phyloP scores from a whole-genome alignment of 1,284 basidiomycete genomes.

The Paramarasmius palmivorus region DNA sequence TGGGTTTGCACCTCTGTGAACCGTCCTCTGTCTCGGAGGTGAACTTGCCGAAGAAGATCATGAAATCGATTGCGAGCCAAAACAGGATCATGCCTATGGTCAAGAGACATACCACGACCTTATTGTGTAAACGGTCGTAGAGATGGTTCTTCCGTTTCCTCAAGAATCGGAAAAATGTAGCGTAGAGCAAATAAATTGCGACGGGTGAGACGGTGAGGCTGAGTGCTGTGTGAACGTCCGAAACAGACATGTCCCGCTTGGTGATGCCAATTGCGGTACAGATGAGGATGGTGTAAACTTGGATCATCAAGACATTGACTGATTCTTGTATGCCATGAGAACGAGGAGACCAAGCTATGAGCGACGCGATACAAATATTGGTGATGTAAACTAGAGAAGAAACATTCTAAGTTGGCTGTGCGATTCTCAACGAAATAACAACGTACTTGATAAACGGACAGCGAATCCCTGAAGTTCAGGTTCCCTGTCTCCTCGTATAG shows the following conservation, averaged over 20 bases:
- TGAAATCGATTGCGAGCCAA: constrained; percentile 3
- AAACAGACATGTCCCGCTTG: constrained; percentile 6
- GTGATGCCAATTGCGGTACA: constrained; percentile 10
- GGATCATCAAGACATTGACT: constrained; percentile 18
- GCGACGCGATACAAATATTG: too few species aligned
- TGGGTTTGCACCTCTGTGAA: constrained; percentile 2
- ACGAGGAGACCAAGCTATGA: constrained; percentile 5
- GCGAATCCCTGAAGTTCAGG: constrained; percentile 4
- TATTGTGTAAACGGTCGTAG: constrained; percentile 6
- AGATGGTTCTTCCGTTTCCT: constrained; percentile 6
- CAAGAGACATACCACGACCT: not conserved
- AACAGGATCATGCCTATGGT: constrained; percentile 6
- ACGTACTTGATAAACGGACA: constrained; percentile 1
- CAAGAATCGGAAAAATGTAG: constrained; percentile 3
- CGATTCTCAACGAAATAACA: too few species aligned
- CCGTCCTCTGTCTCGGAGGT: too few species aligned
- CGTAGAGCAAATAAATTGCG: constrained; percentile 12
- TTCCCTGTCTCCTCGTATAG: not conserved
- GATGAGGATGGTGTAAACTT: constrained; percentile 13
- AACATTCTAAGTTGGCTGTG: too few species aligned
- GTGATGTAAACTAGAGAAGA: too few species aligned
- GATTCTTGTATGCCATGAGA: not conserved
- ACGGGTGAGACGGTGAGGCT: constrained; percentile 13
- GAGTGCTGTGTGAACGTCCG: constrained; percentile 15
- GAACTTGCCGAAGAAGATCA: constrained; percentile 10